Conservation (phyloP, 371 early-diverging fungal genomes). For the Lichtheimia ornata region DNA sequence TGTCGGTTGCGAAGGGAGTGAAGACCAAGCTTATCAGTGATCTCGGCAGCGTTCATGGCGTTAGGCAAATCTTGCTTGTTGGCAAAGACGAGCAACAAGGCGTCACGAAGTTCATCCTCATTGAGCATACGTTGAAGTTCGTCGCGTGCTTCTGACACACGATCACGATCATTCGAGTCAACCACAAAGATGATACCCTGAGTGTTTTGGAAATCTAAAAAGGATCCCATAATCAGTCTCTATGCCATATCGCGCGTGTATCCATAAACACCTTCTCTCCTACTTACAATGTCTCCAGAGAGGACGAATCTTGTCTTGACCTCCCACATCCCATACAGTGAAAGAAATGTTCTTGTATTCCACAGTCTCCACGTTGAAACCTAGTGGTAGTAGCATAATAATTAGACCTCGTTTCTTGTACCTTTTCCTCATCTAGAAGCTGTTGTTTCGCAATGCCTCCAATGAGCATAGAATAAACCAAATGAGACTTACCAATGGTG, state of each 20-base stretch:
- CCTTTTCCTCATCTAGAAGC: too few relatives aligned
- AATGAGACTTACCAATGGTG: constrained; percentile 57
- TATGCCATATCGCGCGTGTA: background rate
- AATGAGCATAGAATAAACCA: background rate
- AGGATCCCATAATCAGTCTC: constrained; percentile 47
- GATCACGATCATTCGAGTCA: constrained; percentile 91
- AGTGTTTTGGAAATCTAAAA: constrained; percentile 87
- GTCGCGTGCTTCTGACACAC: constrained; percentile 84
- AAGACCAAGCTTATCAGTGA: constrained; percentile 88
- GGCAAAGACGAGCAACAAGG: constrained; percentile 91
- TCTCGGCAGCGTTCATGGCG: constrained; percentile 92
- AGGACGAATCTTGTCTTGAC: constrained; percentile 67
- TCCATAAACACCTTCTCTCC: background rate
- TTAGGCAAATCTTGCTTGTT: constrained; percentile 97
- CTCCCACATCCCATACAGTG: constrained; percentile 96
- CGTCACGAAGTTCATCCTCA: constrained; percentile 93
- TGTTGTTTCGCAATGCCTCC: background rate
- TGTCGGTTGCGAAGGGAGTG: constrained; percentile 85
- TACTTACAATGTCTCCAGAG: constrained; percentile 58
- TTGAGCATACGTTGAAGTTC: constrained; percentile 88
- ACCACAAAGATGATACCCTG: constrained; percentile 98
- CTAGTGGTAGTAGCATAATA: constrained; percentile 47
- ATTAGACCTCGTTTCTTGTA: background rate
- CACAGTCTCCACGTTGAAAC: constrained; percentile 93
- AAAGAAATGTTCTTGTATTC: constrained; percentile 97